phyloP scores from a whole-genome alignment of 495 filamentous ascomycete species.

The Penicillium dipodomyicola region DNA sequence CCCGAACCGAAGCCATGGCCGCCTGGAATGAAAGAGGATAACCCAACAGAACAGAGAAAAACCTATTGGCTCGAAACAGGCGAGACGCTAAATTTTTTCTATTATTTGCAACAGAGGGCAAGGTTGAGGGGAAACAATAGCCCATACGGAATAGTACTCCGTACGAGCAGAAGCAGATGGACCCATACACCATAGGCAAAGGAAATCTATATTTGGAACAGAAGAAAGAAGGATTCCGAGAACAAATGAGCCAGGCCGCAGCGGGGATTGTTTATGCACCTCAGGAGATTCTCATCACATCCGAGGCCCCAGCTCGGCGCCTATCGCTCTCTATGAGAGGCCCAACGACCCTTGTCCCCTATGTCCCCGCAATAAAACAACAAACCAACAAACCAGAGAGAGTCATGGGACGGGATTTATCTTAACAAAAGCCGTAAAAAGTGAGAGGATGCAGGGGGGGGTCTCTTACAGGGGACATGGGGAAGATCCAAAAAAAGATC shows the following conservation, averaged over 20 bases:
- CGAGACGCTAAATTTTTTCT: constrained; percentile 17
- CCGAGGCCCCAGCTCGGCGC: constrained; percentile 23
- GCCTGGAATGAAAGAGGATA: constrained; percentile 19
- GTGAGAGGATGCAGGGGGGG: constrained; percentile 10
- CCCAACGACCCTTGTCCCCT: constrained; percentile 6
- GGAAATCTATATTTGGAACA: constrained; percentile 36
- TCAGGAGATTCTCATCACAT: constrained; percentile 29
- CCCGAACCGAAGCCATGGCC: constrained; percentile 34
- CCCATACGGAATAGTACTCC: neutral
- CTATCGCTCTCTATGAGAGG: constrained; percentile 30
- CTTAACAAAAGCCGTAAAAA: neutral
- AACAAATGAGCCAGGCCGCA: constrained; percentile 4
- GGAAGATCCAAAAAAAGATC: neutral
- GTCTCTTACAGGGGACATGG: neutral
- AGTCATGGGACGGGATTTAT: constrained; percentile 4
- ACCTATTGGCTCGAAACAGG: constrained; percentile 9
- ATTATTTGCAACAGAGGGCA: constrained; percentile 34
- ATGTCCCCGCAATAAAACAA: constrained; percentile 17
- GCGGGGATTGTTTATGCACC: constrained; percentile 28
- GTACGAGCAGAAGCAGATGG: constrained; percentile 16
- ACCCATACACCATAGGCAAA: constrained; percentile 2
- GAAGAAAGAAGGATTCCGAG: constrained; percentile 3
- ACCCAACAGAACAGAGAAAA: constrained; percentile 17
- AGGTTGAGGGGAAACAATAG: constrained; percentile 20
- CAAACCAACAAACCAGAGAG: constrained; percentile 17